phyloP scores from a whole-genome alignment of 768 basidiomycete genomes.

The Sporobolomyces phaffii region DNA sequence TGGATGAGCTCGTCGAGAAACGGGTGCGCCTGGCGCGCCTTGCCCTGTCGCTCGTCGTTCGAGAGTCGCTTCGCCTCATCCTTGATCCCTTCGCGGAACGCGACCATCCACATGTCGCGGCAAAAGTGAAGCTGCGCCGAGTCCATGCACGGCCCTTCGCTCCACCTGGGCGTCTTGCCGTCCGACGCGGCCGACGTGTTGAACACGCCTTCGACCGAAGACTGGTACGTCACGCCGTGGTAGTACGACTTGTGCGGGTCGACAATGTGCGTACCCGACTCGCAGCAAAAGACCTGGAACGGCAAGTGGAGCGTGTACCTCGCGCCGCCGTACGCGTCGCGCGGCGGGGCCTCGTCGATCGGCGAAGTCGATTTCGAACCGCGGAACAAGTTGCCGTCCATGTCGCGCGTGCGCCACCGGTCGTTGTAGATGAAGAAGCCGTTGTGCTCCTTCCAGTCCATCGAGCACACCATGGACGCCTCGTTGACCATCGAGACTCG shows the following conservation, averaged over 20 bases:
- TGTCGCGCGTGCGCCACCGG: conserved; percentile 96
- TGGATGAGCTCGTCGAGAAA: conserved; percentile 43
- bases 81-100: conserved; percentile 63
- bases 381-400: conserved; percentile 95
- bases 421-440: conserved; percentile 98
- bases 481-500: conserved; percentile 82
- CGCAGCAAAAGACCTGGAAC: conserved; percentile 98
- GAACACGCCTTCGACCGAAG: conserved; percentile 74
- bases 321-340: conserved; percentile 69
- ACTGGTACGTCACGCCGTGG: conserved; percentile 74
- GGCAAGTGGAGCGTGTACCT: conserved; percentile 88
- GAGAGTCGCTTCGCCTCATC: conserved; percentile 43
- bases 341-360: conserved; percentile 82
- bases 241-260: conserved; percentile 96
- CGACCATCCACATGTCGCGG: conserved; percentile 88
- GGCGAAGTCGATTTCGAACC: conserved; percentile 91
- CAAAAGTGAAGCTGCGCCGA: conserved; percentile 98
- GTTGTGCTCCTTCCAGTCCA: conserved; percentile 99
- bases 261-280: conserved; percentile 92
- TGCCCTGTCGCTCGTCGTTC: conserved; percentile 32
- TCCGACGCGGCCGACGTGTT: conserved; percentile 56
- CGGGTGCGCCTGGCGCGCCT: conserved; percentile 38
- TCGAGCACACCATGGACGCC: conserved; percentile 98
- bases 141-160: conserved; percentile 84
- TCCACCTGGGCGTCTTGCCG: conserved; percentile 54